These are phyloP conservation scores for Naumovozyma castellii DNA, from an alignment of 805 yeast species.

Conservation along the genomic window DNA sequence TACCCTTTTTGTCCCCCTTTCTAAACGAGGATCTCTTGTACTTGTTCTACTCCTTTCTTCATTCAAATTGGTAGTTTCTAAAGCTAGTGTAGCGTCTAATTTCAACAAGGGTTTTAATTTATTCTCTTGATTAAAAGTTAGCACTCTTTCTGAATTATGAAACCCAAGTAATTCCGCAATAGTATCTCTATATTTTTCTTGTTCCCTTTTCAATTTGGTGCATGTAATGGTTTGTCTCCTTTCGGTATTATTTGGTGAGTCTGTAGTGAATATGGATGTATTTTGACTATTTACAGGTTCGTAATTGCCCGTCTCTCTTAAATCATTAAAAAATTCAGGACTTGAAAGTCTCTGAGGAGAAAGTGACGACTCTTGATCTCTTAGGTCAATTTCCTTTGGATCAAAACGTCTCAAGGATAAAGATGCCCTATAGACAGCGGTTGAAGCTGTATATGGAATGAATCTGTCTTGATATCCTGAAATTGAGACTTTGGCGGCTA, in stretches of 20 bases:
- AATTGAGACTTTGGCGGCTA: neutral
- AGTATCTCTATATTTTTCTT: conserved; percentile 26
- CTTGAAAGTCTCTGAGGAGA: conserved; percentile 24
- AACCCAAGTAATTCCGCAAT: conserved; percentile 47
- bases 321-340: conserved; percentile 25
- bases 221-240: no score
- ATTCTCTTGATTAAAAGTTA: conserved; percentile 21
- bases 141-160: conserved; percentile 33
- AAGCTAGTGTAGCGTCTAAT: neutral
- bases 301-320: conserved; percentile 18
- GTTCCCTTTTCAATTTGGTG: no score
- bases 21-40: no score
- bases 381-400: neutral
- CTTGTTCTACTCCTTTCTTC: neutral
- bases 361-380: conserved; percentile 12
- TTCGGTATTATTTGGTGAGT: no score
- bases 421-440: conserved; percentile 20
- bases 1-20: conserved; percentile 21
- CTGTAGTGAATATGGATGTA: neutral
- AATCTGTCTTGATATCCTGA: conserved; percentile 29
- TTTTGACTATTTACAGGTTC: conserved; percentile 8
- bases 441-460: conserved; percentile 31
- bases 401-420: conserved; percentile 12
- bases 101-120: neutral
- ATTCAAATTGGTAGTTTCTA: no score